Evolutionary conservation across 2,329 filamentous ascomycete species (phyloP).

Genomic region (Ramularia collo-cygni): DNA sequence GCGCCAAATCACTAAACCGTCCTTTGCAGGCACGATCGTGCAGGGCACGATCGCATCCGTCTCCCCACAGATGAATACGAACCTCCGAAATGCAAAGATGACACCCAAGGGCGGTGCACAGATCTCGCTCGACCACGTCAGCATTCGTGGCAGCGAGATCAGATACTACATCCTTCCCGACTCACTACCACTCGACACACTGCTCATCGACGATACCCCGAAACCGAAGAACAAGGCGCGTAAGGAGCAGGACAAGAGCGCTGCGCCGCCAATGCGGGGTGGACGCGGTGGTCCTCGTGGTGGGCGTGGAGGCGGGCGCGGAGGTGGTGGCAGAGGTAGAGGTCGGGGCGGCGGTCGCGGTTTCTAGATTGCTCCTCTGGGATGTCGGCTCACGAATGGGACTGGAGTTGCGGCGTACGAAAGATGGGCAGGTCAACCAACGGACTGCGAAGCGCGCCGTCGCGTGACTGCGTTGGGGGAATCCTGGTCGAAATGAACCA

Average conservation of each 20-base stretch:
- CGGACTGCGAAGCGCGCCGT: too few species aligned
- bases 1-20: constrained; percentile 3
- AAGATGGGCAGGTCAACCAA: neutral
- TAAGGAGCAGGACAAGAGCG: constrained; percentile 62
- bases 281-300: constrained; percentile 39
- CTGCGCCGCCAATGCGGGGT: constrained; percentile 38
- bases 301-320: constrained; percentile 43
- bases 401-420: constrained; percentile 1
- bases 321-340: constrained; percentile 34
- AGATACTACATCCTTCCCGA: constrained; percentile 96
- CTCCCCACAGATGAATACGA: constrained; percentile 97
- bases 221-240: constrained; percentile 99
- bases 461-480: too few species aligned
- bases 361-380: constrained; percentile 8
- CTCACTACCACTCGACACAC: constrained; percentile 86
- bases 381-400: neutral
- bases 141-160: constrained; percentile 91
- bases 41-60: constrained; percentile 96
- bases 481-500: too few species aligned
- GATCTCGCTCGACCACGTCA: constrained; percentile 87
- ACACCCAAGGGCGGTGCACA: constrained; percentile 81
- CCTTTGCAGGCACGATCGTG: constrained; percentile 71
- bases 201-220: constrained; percentile 90
- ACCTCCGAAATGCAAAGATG: constrained; percentile 94
- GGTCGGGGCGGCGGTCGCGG: constrained; percentile 24